Evolutionary conservation across 345 rosid genomes (phyloP).

Genomic region (Lagerstroemia speciosa): DNA sequence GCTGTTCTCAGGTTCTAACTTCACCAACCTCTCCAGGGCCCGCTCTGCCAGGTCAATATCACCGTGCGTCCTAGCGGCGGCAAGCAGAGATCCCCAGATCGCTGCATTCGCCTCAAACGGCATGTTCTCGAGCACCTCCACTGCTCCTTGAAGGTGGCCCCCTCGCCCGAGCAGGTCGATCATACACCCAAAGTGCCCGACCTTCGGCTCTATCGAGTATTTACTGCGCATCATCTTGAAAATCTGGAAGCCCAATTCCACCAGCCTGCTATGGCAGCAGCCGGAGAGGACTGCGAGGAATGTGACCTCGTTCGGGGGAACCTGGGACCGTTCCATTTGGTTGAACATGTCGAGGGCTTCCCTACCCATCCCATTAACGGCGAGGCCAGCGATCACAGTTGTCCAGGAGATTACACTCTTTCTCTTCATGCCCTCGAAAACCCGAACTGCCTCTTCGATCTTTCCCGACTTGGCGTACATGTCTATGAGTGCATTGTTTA

Average conservation of each 20-base stretch:
- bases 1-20: slow-evolving; percentile 65
- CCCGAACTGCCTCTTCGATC: slow-evolving; percentile 41
- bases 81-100: slow-evolving; percentile 77
- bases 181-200: slow-evolving; percentile 76
- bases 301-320: slow-evolving; percentile 58
- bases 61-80: slow-evolving; percentile 51
- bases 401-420: slow-evolving; percentile 68
- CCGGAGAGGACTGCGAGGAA: slow-evolving; percentile 69
- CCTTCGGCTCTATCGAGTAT: slow-evolving; percentile 35
- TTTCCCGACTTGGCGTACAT: slow-evolving; percentile 68
- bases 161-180: slow-evolving; percentile 61
- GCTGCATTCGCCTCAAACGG: slow-evolving; percentile 64
- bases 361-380: slow-evolving; percentile 54
- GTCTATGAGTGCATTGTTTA: slow-evolving; percentile 57
- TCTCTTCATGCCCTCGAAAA: slow-evolving; percentile 33
- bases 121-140: slow-evolving; percentile 35
- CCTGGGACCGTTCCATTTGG: slow-evolving; percentile 38
- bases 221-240: slow-evolving; percentile 36
- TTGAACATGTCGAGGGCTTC: slow-evolving; percentile 61
- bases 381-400: slow-evolving; percentile 51
- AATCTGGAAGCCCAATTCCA: slow-evolving; percentile 34
- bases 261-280: slow-evolving; percentile 63
- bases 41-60: slow-evolving; percentile 47
- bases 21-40: slow-evolving; percentile 41
- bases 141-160: slow-evolving; percentile 52